These are phyloP conservation scores for Penicillium sp. DNA, from an alignment of 2,329 filamentous ascomycete genomes.

Conservation along the genomic window DNA sequence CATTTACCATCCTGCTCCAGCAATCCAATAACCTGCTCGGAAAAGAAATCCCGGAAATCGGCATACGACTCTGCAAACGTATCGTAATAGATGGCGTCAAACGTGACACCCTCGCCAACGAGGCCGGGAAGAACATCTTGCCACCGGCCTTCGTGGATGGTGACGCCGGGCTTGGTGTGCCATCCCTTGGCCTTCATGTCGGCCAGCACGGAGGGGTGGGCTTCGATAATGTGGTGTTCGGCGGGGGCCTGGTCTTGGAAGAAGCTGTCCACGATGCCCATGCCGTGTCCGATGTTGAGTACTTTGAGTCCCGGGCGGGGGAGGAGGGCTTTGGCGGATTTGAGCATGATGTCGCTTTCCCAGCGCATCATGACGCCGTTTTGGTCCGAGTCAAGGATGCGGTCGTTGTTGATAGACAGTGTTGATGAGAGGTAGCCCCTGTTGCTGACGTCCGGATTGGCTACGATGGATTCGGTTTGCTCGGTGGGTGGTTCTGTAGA, in stretches of 20 bases:
- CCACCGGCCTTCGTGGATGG: constrained; percentile 73
- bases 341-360: constrained; percentile 84
- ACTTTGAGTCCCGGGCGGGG: constrained; percentile 66
- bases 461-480: constrained; percentile 6
- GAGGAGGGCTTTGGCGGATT: constrained; percentile 69
- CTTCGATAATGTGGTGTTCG: constrained; percentile 82
- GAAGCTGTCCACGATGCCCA: constrained; percentile 83
- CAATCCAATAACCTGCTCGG: constrained; percentile 78
- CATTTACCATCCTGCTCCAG: constrained; percentile 60
- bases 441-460: constrained; percentile 57
- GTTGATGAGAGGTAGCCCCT: constrained; percentile 69
- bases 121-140: constrained; percentile 75
- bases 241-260: constrained; percentile 69
- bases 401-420: constrained; percentile 65
- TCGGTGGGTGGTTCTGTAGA: constrained; percentile 14
- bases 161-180: constrained; percentile 61
- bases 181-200: constrained; percentile 69
- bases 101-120: constrained; percentile 67
- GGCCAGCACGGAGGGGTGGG: constrained; percentile 74
- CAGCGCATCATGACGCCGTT: constrained; percentile 95
- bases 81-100: constrained; percentile 94
- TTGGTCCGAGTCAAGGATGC: constrained; percentile 70
- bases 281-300: constrained; percentile 86
- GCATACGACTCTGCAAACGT: constrained; percentile 94
- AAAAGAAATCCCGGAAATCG: constrained; percentile 83